Percentiles rank a stretch among this genome's conserved stretches.
Evolutionary conservation across 1,139 yeast genomes (phyloP).

Genomic region (Magnusiomyces sp.): DNA sequence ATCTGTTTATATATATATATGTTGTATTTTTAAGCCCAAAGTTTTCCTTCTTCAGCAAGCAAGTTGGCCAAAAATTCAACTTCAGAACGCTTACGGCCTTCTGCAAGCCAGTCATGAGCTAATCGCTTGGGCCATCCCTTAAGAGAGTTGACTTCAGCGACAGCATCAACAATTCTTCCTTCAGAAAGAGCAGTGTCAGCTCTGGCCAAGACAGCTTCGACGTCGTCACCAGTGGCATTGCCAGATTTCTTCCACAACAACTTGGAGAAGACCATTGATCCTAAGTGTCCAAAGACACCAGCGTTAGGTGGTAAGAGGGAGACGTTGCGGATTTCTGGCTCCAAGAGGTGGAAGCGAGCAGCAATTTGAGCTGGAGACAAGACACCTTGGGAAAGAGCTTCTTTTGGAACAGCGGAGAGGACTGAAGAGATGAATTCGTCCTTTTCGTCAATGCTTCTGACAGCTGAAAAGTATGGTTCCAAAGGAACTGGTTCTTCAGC

Average conservation of each 20-base stretch:
- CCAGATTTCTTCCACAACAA: conserved; percentile 61
- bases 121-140: conserved; percentile 91
- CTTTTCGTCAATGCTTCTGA: conserved; percentile 19
- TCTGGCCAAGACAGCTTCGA: conserved; percentile 82
- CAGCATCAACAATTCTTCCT: conserved; percentile 79
- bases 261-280: conserved; percentile 69
- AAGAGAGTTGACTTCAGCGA: conserved; percentile 81
- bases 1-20: background rate
- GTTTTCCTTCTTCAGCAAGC: conserved; percentile 44
- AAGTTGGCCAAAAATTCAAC: conserved; percentile 68
- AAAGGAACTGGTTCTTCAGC: conserved; percentile 32
- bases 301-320: conserved; percentile 90
- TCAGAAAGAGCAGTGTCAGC: conserved; percentile 68
- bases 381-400: conserved; percentile 48
- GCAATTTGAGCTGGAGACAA: conserved; percentile 42
- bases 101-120: conserved; percentile 85
- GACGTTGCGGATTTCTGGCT: conserved; percentile 82
- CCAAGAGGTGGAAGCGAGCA: conserved; percentile 67
- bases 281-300: conserved; percentile 84
- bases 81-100: conserved; percentile 84
- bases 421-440: conserved; percentile 42
- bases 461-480: conserved; percentile 31
- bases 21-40: conserved; percentile 4
- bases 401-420: conserved; percentile 39
- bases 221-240: conserved; percentile 66